A percentile compares a stretch with the other conserved stretches of the same genome.
phyloP scores from a whole-genome alignment of 2,329 filamentous ascomycete genomes.

The Fusarium praegraminearum region DNA sequence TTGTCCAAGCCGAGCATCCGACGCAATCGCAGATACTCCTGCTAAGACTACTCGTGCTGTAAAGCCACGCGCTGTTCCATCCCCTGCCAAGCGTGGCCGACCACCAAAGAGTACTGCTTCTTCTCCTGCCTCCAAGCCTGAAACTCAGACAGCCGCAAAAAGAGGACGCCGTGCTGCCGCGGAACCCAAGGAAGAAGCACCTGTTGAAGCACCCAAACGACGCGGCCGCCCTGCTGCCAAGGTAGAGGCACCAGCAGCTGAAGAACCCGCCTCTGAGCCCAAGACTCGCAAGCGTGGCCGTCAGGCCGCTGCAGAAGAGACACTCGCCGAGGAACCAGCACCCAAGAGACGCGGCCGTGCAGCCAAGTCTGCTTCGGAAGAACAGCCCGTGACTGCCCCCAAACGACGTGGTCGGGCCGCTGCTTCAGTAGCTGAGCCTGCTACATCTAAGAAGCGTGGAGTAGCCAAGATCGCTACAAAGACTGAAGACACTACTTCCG shows the following conservation, averaged over 20 bases:
- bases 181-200: constrained; percentile 2
- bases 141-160: constrained; percentile 14
- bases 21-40: not conserved
- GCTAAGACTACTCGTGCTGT: constrained; percentile 18
- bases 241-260: not conserved
- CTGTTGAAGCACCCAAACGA: constrained; percentile 28
- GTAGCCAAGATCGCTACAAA: constrained; percentile 14
- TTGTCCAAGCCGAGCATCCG: not conserved
- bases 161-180: constrained; percentile 27
- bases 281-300: constrained; percentile 40
- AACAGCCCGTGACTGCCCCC: constrained; percentile 6
- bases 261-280: constrained; percentile 12
- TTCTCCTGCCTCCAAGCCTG: constrained; percentile 11
- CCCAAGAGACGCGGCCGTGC: constrained; percentile 32
- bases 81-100: constrained; percentile 40
- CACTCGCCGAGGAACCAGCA: constrained; percentile 7
- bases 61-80: constrained; percentile 32
- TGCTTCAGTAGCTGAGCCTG: constrained; percentile 11
- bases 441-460: constrained; percentile 26
- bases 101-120: constrained; percentile 23
- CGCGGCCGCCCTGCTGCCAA: constrained; percentile 41
- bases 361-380: constrained; percentile 13
- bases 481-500: constrained; percentile 11
- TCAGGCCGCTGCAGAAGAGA: constrained; percentile 3
- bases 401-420: constrained; percentile 25